Evolutionary conservation across 164 flowering plant species (phyloP).

Genomic region (grape (Vitis vinifera)): DNA sequence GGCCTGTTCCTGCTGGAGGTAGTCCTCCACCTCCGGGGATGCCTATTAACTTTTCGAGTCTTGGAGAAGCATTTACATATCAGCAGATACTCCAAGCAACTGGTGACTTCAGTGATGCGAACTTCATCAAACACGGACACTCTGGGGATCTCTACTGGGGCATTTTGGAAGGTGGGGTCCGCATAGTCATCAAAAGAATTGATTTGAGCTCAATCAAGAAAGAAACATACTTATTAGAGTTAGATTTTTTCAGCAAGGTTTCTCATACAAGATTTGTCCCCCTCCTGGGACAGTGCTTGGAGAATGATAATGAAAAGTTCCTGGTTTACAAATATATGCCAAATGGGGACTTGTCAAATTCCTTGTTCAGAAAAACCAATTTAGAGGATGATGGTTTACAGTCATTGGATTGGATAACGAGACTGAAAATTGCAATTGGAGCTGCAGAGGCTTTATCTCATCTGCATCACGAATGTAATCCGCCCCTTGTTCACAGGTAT

Average conservation of each 20-base stretch:
- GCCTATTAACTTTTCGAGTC: slow-evolving; percentile 47
- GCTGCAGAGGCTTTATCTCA: slow-evolving; percentile 85
- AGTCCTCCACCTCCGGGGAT: slow-evolving; percentile 36
- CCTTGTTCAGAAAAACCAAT: slow-evolving; percentile 56
- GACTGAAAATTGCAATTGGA: slow-evolving; percentile 90
- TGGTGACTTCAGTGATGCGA: slow-evolving; percentile 60
- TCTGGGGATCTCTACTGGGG: slow-evolving; percentile 87
- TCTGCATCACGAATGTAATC: slow-evolving; percentile 88
- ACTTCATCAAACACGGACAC: slow-evolving; percentile 87
- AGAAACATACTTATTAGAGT: slow-evolving; percentile 64
- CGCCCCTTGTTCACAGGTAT: slow-evolving; percentile 93
- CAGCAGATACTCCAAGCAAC: slow-evolving; percentile 78
- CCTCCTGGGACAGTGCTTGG: slow-evolving; percentile 82
- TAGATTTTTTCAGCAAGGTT: slow-evolving; percentile 67
- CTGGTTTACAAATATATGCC: slow-evolving; percentile 88
- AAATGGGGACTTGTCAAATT: slow-evolving; percentile 78
- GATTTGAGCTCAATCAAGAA: slow-evolving; percentile 47
- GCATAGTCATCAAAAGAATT: slow-evolving; percentile 66
- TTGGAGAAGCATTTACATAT: slow-evolving; percentile 75
- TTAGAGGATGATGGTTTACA: slow-evolving; percentile 64
- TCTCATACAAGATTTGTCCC: slow-evolving; percentile 91
- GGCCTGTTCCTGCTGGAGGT: slow-evolving; percentile 47
- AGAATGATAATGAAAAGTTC: slow-evolving; percentile 77
- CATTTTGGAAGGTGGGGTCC: slow-evolving; percentile 58
- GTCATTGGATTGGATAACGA: slow-evolving; percentile 97